phyloP scores from a whole-genome alignment of 176 grass and related monocot genomes.

The Olyra latifolia region DNA sequence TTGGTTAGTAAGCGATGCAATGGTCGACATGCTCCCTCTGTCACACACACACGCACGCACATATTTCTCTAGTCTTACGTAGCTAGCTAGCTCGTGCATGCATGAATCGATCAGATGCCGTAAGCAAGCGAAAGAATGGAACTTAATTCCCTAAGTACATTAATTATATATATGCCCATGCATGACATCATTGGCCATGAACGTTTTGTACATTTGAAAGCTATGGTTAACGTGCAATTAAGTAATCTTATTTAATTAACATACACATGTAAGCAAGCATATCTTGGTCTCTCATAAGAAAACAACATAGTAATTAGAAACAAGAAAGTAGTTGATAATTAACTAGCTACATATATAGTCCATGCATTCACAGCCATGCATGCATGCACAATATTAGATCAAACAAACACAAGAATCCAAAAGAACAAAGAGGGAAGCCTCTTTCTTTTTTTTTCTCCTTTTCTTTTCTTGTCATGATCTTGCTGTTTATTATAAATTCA shows the following conservation, averaged over 20 bases:
- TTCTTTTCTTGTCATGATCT: conserved; percentile 12
- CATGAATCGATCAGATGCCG: not conserved
- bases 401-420: conserved; percentile 39
- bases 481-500: conserved; percentile 48
- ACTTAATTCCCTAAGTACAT: not conserved
- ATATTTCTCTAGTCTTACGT: not conserved
- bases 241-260: no score
- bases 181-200: not conserved
- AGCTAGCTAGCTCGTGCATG: not conserved
- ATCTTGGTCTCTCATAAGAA: conserved; percentile 8
- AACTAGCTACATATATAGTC: conserved; percentile 1
- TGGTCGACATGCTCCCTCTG: not conserved
- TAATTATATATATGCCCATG: not conserved
- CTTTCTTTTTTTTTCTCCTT: not conserved
- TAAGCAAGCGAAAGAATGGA: not conserved
- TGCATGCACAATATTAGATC: conserved; percentile 4
- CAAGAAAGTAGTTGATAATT: conserved; percentile 18
- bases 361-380: conserved; percentile 24
- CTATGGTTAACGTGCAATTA: not conserved
- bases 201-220: not conserved
- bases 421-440: conserved; percentile 20
- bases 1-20: not conserved
- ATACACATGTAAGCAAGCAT: not conserved
- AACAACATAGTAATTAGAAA: not conserved
- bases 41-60: not conserved